Base-by-base conservation (phyloP, 1,139 yeast genomes). In the Debaryomyces udenii region DNA sequence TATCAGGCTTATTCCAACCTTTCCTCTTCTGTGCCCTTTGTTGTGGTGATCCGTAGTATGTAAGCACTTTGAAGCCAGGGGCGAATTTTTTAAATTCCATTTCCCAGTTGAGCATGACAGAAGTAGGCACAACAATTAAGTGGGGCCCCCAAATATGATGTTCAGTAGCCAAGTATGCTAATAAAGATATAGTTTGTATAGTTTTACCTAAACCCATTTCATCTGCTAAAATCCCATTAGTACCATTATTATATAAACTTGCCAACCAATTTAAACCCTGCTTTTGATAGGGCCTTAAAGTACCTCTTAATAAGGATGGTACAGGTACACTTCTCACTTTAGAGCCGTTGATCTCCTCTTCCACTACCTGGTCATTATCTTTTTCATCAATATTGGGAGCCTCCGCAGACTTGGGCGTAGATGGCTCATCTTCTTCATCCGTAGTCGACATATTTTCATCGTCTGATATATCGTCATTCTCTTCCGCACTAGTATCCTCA, bases 131-230 rank as follows among this genome's bases (percentile, higher is more conserved):
- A 46, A 94, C 82, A 63, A 94, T 91, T 41, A 94, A 70, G 68
- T 94, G 99, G 0, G 99, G 99, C 0, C 99, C 99, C 99, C 99
- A 93, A 23, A 86, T 78, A 44, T 88, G 88, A 56, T 90, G 91
- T 52, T 86, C 96, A 52, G 96, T 88, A 0, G 99, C 99, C 40
- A 94, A 70, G 60, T 91, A 91, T 0, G 96, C 75, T 24, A 94
- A 67, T 34, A 94, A 67, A 0, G 98, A 80, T 41, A 94, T 94
- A 0, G 99, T 93, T 62, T 94, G 99, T 46, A 94, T 93, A 0
- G 99, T 94, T 57, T 89, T 89, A 55, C 99, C 99, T 38, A 94
- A 75, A 43, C 99, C 99, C 99, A 93, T 93, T 61, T 93, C 99
- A 64, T 93, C 99, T 0, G 99, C 99, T 38, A 94, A 75, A 42